Conservation (phyloP, 306 rosid genomes). For the Rosa persica region DNA sequence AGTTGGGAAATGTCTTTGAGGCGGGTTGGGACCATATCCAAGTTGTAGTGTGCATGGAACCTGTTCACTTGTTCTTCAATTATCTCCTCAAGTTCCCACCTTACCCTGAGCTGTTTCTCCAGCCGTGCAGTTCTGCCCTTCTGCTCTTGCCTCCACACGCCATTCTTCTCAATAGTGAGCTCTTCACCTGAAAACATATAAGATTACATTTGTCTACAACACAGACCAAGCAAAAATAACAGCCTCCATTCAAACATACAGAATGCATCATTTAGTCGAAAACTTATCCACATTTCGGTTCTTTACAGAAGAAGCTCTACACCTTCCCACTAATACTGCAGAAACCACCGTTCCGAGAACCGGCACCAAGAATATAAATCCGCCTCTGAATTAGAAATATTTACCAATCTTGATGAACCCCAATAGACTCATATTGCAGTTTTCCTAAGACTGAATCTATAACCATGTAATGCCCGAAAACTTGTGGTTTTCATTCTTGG, state of each 20-base stretch:
- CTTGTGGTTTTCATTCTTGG: neutral
- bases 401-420: neutral
- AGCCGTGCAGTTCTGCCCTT: conserved; percentile 40
- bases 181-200: conserved; percentile 29
- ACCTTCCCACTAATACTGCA: neutral
- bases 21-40: conserved; percentile 34
- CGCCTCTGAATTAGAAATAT: no score
- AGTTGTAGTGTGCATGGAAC: conserved; percentile 36
- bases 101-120: conserved; percentile 39
- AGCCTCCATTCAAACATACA: neutral
- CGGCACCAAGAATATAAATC: neutral
- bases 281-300: neutral
- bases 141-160: conserved; percentile 40
- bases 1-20: conserved; percentile 39
- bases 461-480: neutral
- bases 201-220: neutral
- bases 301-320: neutral
- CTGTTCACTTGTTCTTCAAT: conserved; percentile 47
- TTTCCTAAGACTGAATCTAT: neutral
- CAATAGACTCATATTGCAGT: neutral
- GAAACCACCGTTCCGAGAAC: neutral
- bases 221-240: neutral
- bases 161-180: conserved; percentile 32
- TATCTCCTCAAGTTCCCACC: conserved; percentile 46
- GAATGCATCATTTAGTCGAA: neutral